Evolutionary conservation across 2,329 filamentous ascomycete genomes (phyloP), one percentile per base, ranked within the genome.

Genomic region (Pyrenochaeta sp.): DNA sequence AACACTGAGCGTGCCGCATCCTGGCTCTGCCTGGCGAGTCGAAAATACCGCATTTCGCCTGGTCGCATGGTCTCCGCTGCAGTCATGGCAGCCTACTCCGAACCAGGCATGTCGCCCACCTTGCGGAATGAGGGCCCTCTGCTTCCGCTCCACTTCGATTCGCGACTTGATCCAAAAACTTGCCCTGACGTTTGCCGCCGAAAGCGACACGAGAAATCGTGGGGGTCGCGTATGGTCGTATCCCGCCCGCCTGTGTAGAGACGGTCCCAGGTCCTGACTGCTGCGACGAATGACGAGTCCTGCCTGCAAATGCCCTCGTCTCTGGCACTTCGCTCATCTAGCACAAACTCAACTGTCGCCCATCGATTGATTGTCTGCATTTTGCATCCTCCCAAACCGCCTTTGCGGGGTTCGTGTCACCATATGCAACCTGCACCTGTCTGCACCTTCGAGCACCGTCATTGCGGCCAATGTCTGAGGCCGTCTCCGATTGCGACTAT

Each of bases 1-100:
- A 41, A 17, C 27, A n/a, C 48, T 27, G 12, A 51, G 43, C 44
- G 30, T 56, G 49, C 48, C 54, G 43, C 42, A 50, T 50, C 36
- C 49, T 54, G 49, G 46, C 50, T 35, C 30, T 39, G 31, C 32
- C 31, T 39, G 35, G 30, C 35, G 37, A 43, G 40, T 41, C 37
- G 40, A 60, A 66, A 65, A 66, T 64, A 52, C 62, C 64, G 64
- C 60, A 63, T 35, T 32, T 47, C n/a, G 36, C 36, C 32, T 49
- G 39, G 21, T 39, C 21, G 47, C 20, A 32, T 43, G 54, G 53
- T 41, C 50, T 49, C 43, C 33, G 47, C 49, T 37, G 54, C 48
- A 52, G 49, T 45, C 56, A 57, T 54, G 40, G 45, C 40, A n/a
- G 44, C 45, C 45, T 45, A 21, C 36, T 21, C 48, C 42, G 10